A percentile compares a stretch with the other conserved stretches of the same genome.
Conservation (phyloP, 148 eudicot species). For the Nepenthes gracilis region DNA sequence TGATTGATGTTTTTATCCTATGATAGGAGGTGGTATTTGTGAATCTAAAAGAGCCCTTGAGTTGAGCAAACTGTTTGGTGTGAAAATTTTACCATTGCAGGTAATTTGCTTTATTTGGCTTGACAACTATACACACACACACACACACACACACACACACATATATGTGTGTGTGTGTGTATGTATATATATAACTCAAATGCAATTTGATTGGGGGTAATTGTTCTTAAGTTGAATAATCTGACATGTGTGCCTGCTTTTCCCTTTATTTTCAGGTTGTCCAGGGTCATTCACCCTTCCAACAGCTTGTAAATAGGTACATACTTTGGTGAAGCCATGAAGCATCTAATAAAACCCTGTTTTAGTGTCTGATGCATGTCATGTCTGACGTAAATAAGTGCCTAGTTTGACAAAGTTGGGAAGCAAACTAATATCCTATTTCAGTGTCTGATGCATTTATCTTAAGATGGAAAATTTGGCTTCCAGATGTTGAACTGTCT, state of each 20-base stretch:
- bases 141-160: too few species aligned
- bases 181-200: not conserved
- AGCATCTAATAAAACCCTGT: not conserved
- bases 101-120: conserved; percentile 14
- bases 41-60: conserved; percentile 73
- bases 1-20: not conserved
- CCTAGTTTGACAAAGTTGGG: too few species aligned
- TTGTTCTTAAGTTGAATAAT: not conserved
- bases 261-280: conserved; percentile 41
- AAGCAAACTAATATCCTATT: too few species aligned
- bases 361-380: not conserved
- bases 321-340: not conserved
- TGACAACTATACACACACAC: not conserved
- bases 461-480: too few species aligned
- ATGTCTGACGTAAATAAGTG: not conserved
- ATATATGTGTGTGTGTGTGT: too few species aligned
- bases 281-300: conserved; percentile 88
- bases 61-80: conserved; percentile 41
- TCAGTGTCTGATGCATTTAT: too few species aligned
- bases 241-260: not conserved
- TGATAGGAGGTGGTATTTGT: conserved; percentile 78
- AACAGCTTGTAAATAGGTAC: conserved; percentile 52
- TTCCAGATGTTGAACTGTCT: too few species aligned
- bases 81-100: conserved; percentile 56
- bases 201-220: not conserved